A percentile compares a stretch with the other conserved stretches of the same genome.
phyloP scores from a whole-genome alignment of 768 basidiomycete species.

The Tricholoma bakamatsutake region DNA sequence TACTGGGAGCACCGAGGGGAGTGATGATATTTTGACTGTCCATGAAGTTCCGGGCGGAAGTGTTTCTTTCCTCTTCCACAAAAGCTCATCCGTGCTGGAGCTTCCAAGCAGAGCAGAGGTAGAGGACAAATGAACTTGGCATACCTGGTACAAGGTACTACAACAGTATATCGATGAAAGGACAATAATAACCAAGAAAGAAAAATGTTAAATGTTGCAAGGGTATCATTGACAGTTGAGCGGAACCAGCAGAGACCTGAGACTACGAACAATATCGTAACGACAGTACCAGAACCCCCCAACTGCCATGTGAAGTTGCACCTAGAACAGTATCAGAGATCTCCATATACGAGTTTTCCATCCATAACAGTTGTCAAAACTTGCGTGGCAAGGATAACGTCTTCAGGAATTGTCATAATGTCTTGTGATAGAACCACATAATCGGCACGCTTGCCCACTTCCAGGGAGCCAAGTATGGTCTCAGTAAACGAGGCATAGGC shows the following conservation, averaged over 20 bases:
- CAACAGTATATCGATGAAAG: background rate
- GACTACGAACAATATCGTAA: too few relatives aligned
- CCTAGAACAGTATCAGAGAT: constrained; percentile 13
- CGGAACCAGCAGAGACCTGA: constrained; percentile 1
- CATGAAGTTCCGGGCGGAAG: constrained; percentile 57
- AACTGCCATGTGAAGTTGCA: background rate
- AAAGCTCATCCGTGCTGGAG: constrained; percentile 28
- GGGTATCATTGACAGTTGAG: constrained; percentile 10
- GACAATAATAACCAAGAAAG: background rate
- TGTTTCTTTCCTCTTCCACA: constrained; percentile 74
- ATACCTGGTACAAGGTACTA: background rate
- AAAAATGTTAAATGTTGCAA: background rate
- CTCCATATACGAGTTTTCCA: constrained; percentile 45
- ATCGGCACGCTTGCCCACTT: constrained; percentile 77
- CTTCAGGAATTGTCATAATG: constrained; percentile 60
- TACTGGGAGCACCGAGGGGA: constrained; percentile 36
- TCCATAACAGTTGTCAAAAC: constrained; percentile 78
- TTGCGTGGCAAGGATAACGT: constrained; percentile 58
- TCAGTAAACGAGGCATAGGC: constrained; percentile 87
- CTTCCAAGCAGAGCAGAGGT: constrained; percentile 6
- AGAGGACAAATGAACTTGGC: background rate
- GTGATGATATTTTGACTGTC: constrained; percentile 26
- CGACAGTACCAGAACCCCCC: background rate
- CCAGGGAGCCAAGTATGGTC: constrained; percentile 65
- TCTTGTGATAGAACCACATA: constrained; percentile 80